Base-by-base conservation (phyloP, 2,329 filamentous ascomycete species). In the Fusarium subglutinans region DNA sequence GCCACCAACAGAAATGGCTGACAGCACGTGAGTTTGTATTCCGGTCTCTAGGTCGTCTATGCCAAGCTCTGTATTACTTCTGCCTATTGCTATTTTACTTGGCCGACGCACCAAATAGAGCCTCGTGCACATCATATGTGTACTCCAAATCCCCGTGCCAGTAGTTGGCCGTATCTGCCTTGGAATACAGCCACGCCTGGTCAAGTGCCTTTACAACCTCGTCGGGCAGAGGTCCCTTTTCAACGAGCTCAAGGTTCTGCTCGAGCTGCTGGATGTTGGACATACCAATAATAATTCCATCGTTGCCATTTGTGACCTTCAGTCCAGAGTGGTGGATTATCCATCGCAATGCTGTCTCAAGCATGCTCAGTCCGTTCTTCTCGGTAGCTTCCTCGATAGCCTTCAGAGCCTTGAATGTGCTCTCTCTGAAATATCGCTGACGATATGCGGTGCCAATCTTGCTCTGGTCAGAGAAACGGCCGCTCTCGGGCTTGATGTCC, bases 331-430 rank as follows among this genome's bases (percentile, higher is more conserved):
- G 93, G 80, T 95, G 92, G 55, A 89, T 87, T 60, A 88, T 81
- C 93, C 93, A 96, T 58, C 93, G 87, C 79, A 95, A 85, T 3
- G 93, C 93, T 22, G 89, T 90, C 83, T 96, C 94, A 53, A 94
- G 87, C 80, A 94, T 83, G 6, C 89, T 91, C 74, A 96, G 80
- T 3, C 87, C 89, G 79, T 94, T 87, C 82, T 93, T 92, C 76
- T 90, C 84, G 3, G 90, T 88, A 3, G 91, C 92, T 6, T 87
- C 84, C 82, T 95, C 92, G 71, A 96, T 88, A 53, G 92, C 82
- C 67, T 88, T 85, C 51, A 96, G 84, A 3, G 94, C 93, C 61
- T 91, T 80, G 79, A 89, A 88, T 5, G 84, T 87, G 78, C 82
- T 84, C 77, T 94, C 91, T 71, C 90, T 90, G 84, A 94, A 94